Percentiles rank a stretch among this genome's conserved stretches.
Conservation (phyloP, 768 basidiomycete species). For the Trametes cinnabarina region DNA sequence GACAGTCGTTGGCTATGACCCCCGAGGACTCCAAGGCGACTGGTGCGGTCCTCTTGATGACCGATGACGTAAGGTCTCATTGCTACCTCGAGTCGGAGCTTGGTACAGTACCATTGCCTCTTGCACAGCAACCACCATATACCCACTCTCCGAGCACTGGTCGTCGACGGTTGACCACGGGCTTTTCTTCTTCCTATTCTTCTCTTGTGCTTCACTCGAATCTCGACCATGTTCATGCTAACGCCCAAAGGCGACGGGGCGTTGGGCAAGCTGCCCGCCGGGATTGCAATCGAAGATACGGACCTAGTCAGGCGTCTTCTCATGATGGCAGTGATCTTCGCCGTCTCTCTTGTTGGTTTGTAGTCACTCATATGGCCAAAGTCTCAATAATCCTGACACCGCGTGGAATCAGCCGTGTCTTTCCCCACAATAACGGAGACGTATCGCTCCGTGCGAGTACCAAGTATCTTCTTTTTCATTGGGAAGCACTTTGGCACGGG, state of each 20-base stretch:
- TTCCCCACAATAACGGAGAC: slow-evolving; percentile 67
- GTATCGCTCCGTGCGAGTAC: slow-evolving; percentile 54
- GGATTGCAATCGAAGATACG: not conserved
- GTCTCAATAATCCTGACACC: not conserved
- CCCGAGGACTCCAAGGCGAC: not conserved
- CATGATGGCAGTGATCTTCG: slow-evolving; percentile 54
- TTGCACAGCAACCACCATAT: not conserved
- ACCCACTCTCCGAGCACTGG: too few species aligned
- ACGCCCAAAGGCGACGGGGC: not conserved
- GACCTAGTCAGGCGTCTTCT: slow-evolving; percentile 11
- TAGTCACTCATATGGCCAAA: not conserved
- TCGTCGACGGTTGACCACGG: too few species aligned
- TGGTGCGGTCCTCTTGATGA: slow-evolving; percentile 3
- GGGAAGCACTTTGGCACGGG: slow-evolving; percentile 89
- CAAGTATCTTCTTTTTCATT: slow-evolving; percentile 72
- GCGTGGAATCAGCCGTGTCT: slow-evolving; percentile 52
- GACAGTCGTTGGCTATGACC: not conserved
- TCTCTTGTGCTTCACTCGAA: too few species aligned
- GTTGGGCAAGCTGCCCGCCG: slow-evolving; percentile 5
- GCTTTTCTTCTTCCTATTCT: not conserved
- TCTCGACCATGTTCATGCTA: too few species aligned
- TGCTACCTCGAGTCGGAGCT: not conserved
- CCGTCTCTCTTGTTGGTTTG: slow-evolving; percentile 47
- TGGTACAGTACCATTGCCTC: not conserved
- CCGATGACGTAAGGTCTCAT: slow-evolving; percentile 1